phyloP scores from a whole-genome alignment of 805 yeast species.

The Yamadazyma tumulicola region DNA sequence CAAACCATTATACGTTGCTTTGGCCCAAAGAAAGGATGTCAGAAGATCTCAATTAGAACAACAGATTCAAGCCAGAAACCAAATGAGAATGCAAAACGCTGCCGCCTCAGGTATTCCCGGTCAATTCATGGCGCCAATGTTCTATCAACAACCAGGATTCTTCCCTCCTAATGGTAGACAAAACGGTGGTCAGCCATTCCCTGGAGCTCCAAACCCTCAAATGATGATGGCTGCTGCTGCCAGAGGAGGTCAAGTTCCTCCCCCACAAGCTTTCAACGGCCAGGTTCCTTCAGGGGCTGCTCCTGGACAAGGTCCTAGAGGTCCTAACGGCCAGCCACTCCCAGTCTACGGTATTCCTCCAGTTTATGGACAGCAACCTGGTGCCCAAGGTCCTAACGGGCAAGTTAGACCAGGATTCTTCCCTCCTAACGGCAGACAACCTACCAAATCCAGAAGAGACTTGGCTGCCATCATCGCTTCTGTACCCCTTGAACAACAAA shows the following conservation, averaged over 20 bases:
- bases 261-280: slow-evolving; percentile 45
- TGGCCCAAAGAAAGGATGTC: slow-evolving; percentile 98
- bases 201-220: slow-evolving; percentile 79
- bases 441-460: slow-evolving; percentile 42
- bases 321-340: slow-evolving; percentile 82
- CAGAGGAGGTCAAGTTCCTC: slow-evolving; percentile 61
- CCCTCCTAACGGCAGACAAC: slow-evolving; percentile 47
- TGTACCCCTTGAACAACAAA: slow-evolving; percentile 85
- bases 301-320: slow-evolving; percentile 49
- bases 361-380: slow-evolving; percentile 56
- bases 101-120: slow-evolving; percentile 80
- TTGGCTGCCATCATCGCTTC: slow-evolving; percentile 61
- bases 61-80: slow-evolving; percentile 97
- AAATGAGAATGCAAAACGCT: slow-evolving; percentile 96
- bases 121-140: slow-evolving; percentile 83
- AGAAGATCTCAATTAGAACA: slow-evolving; percentile 96
- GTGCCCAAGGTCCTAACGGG: slow-evolving; percentile 45
- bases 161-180: slow-evolving; percentile 83
- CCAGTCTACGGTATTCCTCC: slow-evolving; percentile 87
- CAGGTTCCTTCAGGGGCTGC: slow-evolving; percentile 13
- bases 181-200: slow-evolving; percentile 55
- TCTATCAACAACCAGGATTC: slow-evolving; percentile 82
- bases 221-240: slow-evolving; percentile 57
- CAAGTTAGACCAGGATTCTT: slow-evolving; percentile 62
- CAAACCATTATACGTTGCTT: slow-evolving; percentile 96